Percentiles rank a stretch among this genome's conserved stretches.
Conservation (phyloP, 805 yeast species). For the Sugiyamaella qingdaonensis region DNA sequence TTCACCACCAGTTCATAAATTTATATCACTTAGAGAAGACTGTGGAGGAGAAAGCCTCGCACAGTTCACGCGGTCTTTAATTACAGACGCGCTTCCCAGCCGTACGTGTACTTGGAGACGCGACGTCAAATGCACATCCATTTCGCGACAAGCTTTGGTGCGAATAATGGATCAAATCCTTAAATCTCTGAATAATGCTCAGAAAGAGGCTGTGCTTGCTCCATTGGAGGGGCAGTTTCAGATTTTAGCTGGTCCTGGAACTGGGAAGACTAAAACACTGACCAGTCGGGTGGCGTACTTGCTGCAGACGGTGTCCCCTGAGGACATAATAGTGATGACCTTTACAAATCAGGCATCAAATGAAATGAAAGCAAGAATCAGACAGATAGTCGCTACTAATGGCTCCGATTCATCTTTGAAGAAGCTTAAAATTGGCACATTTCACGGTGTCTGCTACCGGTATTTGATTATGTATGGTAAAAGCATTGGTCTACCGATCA, state of each 20-base stretch:
- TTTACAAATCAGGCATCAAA: conserved; percentile 90
- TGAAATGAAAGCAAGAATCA: conserved; percentile 70
- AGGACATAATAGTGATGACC: conserved; percentile 74
- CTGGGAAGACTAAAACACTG: conserved; percentile 79
- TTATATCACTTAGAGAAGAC: background rate
- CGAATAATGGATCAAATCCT: conserved; percentile 1
- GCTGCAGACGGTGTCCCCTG: conserved; percentile 53
- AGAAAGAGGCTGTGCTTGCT: conserved; percentile 42
- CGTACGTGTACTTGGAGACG: background rate
- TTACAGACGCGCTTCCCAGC: background rate
- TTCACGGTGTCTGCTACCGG: conserved; percentile 75
- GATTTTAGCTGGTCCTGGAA: conserved; percentile 63
- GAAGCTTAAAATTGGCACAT: conserved; percentile 71
- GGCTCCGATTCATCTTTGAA: conserved; percentile 19
- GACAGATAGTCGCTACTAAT: conserved; percentile 25
- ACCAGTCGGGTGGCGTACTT: conserved; percentile 75
- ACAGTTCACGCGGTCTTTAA: no score
- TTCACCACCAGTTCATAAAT: background rate
- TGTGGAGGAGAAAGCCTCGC: background rate
- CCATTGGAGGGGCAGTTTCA: conserved; percentile 43
- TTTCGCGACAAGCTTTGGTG: no score
- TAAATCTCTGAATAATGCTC: conserved; percentile 38
- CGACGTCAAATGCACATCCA: background rate
- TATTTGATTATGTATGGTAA: conserved; percentile 55
- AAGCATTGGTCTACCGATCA: conserved; percentile 39